Conservation (phyloP, 2,329 filamentous ascomycete genomes). For the Cryphonectria nitschkei region DNA sequence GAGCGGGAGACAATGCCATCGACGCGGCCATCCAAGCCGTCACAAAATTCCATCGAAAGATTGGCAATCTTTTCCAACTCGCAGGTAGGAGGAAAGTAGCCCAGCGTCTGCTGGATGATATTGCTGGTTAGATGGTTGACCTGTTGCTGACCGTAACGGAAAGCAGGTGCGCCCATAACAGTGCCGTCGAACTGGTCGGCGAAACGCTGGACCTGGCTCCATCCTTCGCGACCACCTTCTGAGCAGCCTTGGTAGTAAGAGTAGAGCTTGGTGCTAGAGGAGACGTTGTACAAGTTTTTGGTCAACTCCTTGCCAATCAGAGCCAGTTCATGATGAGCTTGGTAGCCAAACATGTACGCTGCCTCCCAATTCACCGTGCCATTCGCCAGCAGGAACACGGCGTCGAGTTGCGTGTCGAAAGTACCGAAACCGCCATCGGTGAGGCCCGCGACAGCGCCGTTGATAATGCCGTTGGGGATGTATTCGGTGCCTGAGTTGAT, state of each 20-base stretch:
- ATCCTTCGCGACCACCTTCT: constrained; percentile 53
- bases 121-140: constrained; percentile 45
- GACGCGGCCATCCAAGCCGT: constrained; percentile 46
- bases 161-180: constrained; percentile 50
- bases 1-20: constrained; percentile 49
- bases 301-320: constrained; percentile 50
- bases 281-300: constrained; percentile 44
- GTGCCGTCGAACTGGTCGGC: constrained; percentile 48
- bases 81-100: constrained; percentile 43
- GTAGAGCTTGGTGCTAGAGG: constrained; percentile 40
- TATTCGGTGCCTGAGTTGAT: constrained; percentile 34
- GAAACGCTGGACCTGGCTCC: constrained; percentile 47
- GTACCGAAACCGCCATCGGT: constrained; percentile 50
- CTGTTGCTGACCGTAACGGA: constrained; percentile 44
- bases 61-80: constrained; percentile 54
- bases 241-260: constrained; percentile 58
- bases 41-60: constrained; percentile 54
- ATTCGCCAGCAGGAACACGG: constrained; percentile 48
- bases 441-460: constrained; percentile 45
- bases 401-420: constrained; percentile 43
- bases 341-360: constrained; percentile 54
- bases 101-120: constrained; percentile 38
- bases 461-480: constrained; percentile 46
- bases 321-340: constrained; percentile 56
- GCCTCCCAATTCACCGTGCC: constrained; percentile 56